A percentile compares a stretch with the other conserved stretches of the same genome.
phyloP scores from a whole-genome alignment of 257 asterid genomes.

The Gardenia jasminoides region DNA sequence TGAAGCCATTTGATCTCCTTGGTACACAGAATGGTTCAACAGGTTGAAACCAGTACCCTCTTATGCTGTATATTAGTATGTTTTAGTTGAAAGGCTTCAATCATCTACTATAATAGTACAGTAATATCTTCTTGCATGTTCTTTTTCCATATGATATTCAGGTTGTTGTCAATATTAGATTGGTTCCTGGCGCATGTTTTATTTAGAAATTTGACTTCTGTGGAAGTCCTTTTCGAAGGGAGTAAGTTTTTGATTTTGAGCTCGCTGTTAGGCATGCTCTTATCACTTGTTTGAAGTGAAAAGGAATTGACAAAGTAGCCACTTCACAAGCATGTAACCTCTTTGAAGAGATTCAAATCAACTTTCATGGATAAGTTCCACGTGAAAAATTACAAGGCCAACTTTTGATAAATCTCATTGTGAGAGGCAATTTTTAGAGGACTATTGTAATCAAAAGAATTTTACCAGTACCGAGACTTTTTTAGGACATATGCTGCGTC shows the following conservation, averaged over 20 bases:
- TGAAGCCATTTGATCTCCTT: slow-evolving; percentile 74
- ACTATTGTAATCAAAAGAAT: background rate
- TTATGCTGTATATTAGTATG: slow-evolving; percentile 14
- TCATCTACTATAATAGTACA: slow-evolving; percentile 1
- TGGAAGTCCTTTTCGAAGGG: background rate
- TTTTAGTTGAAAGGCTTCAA: background rate
- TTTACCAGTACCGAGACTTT: background rate
- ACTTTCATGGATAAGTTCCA: background rate
- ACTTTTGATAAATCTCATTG: background rate
- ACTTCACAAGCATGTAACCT: background rate
- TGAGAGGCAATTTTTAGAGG: background rate
- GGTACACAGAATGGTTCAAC: slow-evolving; percentile 61
- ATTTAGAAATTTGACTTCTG: background rate
- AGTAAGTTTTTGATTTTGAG: background rate
- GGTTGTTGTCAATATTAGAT: background rate
- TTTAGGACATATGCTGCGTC: background rate
- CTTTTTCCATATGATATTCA: background rate
- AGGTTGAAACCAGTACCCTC: slow-evolving; percentile 43
- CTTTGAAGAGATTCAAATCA: background rate
- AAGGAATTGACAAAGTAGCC: background rate
- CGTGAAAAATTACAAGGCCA: background rate
- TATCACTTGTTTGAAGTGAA: background rate
- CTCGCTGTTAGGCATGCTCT: background rate
- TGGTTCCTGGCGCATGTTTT: background rate
- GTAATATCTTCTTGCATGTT: background rate